Evolutionary conservation across 208 protist genomes (phyloP).

Genomic region (Wallacemonas sp.): DNA sequence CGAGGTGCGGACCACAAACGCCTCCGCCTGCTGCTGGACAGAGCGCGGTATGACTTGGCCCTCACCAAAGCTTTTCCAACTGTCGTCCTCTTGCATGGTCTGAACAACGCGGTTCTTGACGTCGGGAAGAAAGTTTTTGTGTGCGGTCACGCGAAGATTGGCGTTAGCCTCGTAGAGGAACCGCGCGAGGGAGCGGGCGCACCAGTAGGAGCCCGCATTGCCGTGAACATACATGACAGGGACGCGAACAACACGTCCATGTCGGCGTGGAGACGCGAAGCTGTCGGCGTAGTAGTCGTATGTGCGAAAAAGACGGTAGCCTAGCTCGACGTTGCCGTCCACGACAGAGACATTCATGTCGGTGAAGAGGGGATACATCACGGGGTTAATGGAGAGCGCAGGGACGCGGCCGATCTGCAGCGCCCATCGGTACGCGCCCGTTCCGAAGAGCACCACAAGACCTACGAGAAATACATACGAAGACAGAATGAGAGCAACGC

Average conservation of each 20-base stretch:
- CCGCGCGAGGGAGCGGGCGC: slow-evolving; percentile 66
- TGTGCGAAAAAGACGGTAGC: slow-evolving; percentile 62
- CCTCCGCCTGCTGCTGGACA: slow-evolving; percentile 41
- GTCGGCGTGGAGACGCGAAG: slow-evolving; percentile 30
- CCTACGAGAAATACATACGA: slow-evolving; percentile 30
- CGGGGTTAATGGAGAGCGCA: slow-evolving; percentile 51
- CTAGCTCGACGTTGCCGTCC: slow-evolving; percentile 34
- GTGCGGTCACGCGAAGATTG: background rate
- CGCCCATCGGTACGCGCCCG: slow-evolving; percentile 51
- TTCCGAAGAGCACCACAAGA: slow-evolving; percentile 29
- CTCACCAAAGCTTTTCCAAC: slow-evolving; percentile 16
- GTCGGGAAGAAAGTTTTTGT: slow-evolving; percentile 1
- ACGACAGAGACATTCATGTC: slow-evolving; percentile 33
- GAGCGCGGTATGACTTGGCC: slow-evolving; percentile 33
- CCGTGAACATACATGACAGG: slow-evolving; percentile 80
- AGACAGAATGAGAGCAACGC: slow-evolving; percentile 3
- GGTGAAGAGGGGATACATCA: slow-evolving; percentile 50
- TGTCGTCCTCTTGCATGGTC: slow-evolving; percentile 20
- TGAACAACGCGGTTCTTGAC: background rate
- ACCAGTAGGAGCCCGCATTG: slow-evolving; percentile 79
- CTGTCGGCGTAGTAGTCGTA: slow-evolving; percentile 66
- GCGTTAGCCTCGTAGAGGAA: slow-evolving; percentile 69
- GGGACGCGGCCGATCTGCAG: slow-evolving; percentile 41
- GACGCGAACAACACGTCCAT: slow-evolving; percentile 39
- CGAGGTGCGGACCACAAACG: slow-evolving; percentile 35